A percentile compares a stretch with the other conserved stretches of the same genome.
phyloP scores from a whole-genome alignment of 2,329 filamentous ascomycete genomes.

The Cladosporium sp. region DNA sequence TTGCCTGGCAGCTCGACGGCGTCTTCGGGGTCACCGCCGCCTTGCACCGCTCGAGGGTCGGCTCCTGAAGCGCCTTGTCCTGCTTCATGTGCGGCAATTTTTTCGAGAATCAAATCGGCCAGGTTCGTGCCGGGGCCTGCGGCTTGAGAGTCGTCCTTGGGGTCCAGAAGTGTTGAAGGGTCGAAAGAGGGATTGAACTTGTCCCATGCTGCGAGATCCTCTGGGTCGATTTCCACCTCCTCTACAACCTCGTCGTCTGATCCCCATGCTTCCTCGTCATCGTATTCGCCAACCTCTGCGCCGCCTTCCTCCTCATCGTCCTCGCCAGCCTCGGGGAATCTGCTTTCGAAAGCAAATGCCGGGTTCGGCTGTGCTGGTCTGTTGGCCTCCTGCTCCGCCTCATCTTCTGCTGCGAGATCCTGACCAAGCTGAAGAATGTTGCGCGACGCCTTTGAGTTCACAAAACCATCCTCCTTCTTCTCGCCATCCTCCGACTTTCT shows the following conservation, averaged over 20 bases:
- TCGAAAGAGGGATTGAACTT: constrained; percentile 78
- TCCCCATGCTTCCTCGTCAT: constrained; percentile 63
- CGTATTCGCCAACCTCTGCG: constrained; percentile 48
- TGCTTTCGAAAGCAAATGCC: constrained; percentile 76
- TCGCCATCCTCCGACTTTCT: constrained; percentile 57
- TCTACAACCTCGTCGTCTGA: constrained; percentile 64
- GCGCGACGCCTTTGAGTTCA: constrained; percentile 83
- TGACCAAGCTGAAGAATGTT: constrained; percentile 88
- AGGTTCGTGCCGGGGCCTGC: constrained; percentile 62
- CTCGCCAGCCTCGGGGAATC: constrained; percentile 52
- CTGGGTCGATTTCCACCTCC: constrained; percentile 75
- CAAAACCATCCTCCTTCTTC: constrained; percentile 60
- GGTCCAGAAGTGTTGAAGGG: constrained; percentile 64
- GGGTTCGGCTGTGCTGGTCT: constrained; percentile 47
- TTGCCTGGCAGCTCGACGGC: constrained; percentile 84
- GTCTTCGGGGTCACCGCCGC: constrained; percentile 63
- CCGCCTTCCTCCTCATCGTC: constrained; percentile 45
- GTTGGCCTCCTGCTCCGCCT: constrained; percentile 45
- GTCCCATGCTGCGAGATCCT: constrained; percentile 85
- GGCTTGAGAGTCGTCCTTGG: constrained; percentile 36
- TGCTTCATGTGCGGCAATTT: constrained; percentile 89
- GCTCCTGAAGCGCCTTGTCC: constrained; percentile 47
- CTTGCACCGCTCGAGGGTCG: constrained; percentile 41
- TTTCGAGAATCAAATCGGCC: constrained; percentile 87
- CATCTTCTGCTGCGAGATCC: constrained; percentile 81